Percentiles rank a stretch among this genome's conserved stretches.
Conservation (phyloP, 2,329 filamentous ascomycete species). For the Fusarium brachygibbosum region DNA sequence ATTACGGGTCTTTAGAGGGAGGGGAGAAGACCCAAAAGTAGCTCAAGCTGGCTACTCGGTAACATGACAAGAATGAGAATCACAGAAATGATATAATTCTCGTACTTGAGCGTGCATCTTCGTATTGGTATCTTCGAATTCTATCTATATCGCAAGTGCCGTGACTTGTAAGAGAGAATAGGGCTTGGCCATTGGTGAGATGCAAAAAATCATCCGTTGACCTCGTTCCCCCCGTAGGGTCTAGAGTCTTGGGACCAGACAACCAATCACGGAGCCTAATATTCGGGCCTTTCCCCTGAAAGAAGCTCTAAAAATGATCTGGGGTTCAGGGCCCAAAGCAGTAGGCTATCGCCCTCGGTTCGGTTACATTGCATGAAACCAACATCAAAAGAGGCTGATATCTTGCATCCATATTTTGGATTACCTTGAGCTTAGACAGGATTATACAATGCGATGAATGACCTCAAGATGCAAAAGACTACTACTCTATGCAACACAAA, state of each 20-base stretch:
- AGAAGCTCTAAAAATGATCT: constrained; percentile 42
- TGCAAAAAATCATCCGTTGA: constrained; percentile 10
- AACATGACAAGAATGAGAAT: not conserved
- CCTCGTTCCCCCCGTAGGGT: constrained; percentile 6
- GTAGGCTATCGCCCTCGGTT: no score
- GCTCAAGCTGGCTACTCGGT: not conserved
- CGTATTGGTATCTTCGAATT: constrained; percentile 12
- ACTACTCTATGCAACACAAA: not conserved
- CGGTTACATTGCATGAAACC: constrained; percentile 6
- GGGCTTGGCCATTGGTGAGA: constrained; percentile 11
- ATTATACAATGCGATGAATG: not conserved
- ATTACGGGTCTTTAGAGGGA: constrained; percentile 18
- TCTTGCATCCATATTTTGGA: not conserved
- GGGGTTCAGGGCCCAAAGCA: constrained; percentile 31
- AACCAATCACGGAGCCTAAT: constrained; percentile 40
- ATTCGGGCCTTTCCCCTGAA: constrained; percentile 47
- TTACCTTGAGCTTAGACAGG: not conserved
- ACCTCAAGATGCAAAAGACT: not conserved
- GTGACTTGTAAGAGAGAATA: not conserved
- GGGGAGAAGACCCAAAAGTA: not conserved
- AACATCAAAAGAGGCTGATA: constrained; percentile 8
- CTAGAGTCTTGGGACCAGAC: not conserved
- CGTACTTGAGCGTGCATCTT: constrained; percentile 11
- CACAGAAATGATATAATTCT: constrained; percentile 3
- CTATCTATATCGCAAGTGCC: constrained; percentile 13